Conservation (phyloP, 306 rosid genomes). For the Astragalus membranaceus region DNA sequence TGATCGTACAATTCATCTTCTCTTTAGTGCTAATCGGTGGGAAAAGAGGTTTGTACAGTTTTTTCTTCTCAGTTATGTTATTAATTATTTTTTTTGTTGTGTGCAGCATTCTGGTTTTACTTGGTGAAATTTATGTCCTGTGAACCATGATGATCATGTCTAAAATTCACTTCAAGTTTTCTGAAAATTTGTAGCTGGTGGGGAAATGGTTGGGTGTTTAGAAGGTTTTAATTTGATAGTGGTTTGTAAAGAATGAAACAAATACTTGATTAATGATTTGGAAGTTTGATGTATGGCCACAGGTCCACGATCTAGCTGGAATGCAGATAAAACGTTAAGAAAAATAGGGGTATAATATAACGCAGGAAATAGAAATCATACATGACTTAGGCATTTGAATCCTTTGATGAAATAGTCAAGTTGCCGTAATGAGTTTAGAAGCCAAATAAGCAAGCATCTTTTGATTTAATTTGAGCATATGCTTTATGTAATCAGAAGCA, state of each 20-base stretch:
- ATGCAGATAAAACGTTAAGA: background rate
- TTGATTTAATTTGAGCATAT: background rate
- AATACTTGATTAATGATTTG: background rate
- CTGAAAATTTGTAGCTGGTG: background rate
- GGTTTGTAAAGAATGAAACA: background rate
- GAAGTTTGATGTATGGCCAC: background rate
- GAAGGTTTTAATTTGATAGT: background rate
- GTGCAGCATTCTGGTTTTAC: background rate
- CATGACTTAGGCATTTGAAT: background rate
- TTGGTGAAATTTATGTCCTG: background rate
- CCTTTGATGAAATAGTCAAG: background rate
- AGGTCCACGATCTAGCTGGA: background rate
- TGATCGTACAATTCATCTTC: slow-evolving; percentile 82
- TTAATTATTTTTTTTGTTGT: background rate
- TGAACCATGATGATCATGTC: background rate
- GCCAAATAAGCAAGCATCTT: background rate
- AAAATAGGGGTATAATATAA: background rate
- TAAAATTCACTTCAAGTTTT: background rate
- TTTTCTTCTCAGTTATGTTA: background rate
- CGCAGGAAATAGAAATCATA: background rate
- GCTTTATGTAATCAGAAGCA: background rate
- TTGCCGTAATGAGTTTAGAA: background rate
- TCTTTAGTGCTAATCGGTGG: slow-evolving; percentile 97
- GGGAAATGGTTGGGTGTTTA: background rate
- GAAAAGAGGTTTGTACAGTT: slow-evolving; percentile 62